Conservation (phyloP, 2,329 filamentous ascomycete species). For the Xylariomycetidae sp. region DNA sequence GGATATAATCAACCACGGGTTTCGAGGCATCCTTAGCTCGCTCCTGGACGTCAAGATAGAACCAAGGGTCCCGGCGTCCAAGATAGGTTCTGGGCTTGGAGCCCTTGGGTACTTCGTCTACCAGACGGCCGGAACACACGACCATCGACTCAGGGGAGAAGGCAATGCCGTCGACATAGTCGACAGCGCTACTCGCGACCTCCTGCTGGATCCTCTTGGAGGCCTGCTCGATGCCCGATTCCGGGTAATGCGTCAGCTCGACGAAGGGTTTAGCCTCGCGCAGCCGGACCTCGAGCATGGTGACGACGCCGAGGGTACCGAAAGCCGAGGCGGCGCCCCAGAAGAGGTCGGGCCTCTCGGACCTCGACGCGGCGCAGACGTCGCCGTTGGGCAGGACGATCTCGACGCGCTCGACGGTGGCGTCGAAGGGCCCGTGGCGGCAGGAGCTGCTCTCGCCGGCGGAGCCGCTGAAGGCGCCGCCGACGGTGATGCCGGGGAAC, state of each 20-base stretch:
- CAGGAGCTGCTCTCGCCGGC: constrained; percentile 65
- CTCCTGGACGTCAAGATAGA: constrained; percentile 61
- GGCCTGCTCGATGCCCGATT: constrained; percentile 32
- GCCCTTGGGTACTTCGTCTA: constrained; percentile 33
- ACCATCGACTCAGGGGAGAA: constrained; percentile 50
- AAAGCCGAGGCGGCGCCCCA: constrained; percentile 59
- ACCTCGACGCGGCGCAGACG: constrained; percentile 47
- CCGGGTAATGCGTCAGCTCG: constrained; percentile 49
- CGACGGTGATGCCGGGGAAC: constrained; percentile 66
- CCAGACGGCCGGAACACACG: constrained; percentile 54
- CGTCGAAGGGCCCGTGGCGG: constrained; percentile 60
- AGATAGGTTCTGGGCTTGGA: constrained; percentile 42
- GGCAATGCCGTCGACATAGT: constrained; percentile 67
- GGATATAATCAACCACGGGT: constrained; percentile 47
- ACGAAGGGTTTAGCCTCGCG: constrained; percentile 50
- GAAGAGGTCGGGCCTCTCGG: constrained; percentile 53
- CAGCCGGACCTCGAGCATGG: constrained; percentile 55
- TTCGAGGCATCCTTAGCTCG: constrained; percentile 20
- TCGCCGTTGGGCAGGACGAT: constrained; percentile 59
- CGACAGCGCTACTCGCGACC: constrained; percentile 34
- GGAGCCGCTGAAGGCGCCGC: constrained; percentile 61
- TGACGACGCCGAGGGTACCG: constrained; percentile 62
- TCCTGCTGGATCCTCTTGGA: constrained; percentile 39
- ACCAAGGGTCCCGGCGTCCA: constrained; percentile 62
- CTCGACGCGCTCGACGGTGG: constrained; percentile 55